Evolutionary conservation across 2,329 filamentous ascomycete species (phyloP).

Genomic region (Cladosporium sp.): DNA sequence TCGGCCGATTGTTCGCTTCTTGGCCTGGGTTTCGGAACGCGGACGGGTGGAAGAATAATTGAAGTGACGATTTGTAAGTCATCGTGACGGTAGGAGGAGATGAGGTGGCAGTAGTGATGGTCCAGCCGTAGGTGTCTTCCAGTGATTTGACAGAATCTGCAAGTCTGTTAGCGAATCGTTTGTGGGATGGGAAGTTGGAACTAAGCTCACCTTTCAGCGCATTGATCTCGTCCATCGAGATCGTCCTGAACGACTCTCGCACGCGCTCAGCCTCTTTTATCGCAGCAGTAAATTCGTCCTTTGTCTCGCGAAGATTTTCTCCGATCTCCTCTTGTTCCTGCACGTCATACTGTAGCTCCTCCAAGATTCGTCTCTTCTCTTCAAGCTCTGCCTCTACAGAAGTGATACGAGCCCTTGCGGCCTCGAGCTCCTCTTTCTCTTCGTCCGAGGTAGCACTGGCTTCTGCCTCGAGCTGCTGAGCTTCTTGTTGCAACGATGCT

Average conservation of each 20-base stretch:
- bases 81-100: slow-evolving; percentile 66
- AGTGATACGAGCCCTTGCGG: slow-evolving; percentile 68
- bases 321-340: slow-evolving; percentile 66
- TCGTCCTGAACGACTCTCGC: slow-evolving; percentile 84
- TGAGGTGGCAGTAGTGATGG: slow-evolving; percentile 61
- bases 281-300: slow-evolving; percentile 67
- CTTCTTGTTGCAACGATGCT: slow-evolving; percentile 62
- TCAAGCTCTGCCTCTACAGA: slow-evolving; percentile 67
- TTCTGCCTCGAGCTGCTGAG: slow-evolving; percentile 64
- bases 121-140: slow-evolving; percentile 70
- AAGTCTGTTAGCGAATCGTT: slow-evolving; percentile 39
- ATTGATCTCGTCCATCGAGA: slow-evolving; percentile 79
- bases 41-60: slow-evolving; percentile 69
- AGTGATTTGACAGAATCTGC: slow-evolving; percentile 65
- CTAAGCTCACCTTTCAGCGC: slow-evolving; percentile 67
- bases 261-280: slow-evolving; percentile 81
- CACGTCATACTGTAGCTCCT: slow-evolving; percentile 65
- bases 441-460: slow-evolving; percentile 75
- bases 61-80: slow-evolving; percentile 70
- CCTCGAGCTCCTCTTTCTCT: slow-evolving; percentile 75
- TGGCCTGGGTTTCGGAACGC: slow-evolving; percentile 50
- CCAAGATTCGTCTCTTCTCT: slow-evolving; percentile 67
- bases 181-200: neutral
- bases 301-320: slow-evolving; percentile 63
- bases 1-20: slow-evolving; percentile 33